phyloP scores from a whole-genome alignment of 257 asterid species.

The Echium plantagineum region DNA sequence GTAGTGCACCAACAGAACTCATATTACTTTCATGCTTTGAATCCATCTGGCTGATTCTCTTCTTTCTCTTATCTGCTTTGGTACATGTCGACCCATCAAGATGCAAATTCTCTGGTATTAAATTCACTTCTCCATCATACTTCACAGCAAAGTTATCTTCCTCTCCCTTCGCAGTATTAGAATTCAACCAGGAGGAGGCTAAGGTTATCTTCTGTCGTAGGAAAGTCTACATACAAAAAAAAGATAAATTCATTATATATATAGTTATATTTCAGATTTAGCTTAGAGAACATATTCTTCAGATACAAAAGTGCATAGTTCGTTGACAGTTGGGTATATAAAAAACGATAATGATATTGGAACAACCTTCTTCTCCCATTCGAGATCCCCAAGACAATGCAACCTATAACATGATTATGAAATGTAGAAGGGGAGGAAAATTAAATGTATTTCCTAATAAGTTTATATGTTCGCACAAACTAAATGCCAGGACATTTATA shows the following conservation, averaged over 20 bases:
- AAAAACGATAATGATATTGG: no score
- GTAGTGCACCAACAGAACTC: constrained; percentile 42
- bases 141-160: constrained; percentile 13
- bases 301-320: background rate
- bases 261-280: no score
- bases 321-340: background rate
- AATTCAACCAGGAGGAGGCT: constrained; percentile 34
- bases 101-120: constrained; percentile 5
- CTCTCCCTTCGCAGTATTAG: constrained; percentile 24
- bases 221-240: constrained; percentile 37
- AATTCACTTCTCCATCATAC: constrained; percentile 16
- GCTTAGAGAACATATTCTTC: background rate
- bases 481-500: no score
- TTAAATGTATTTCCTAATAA: no score
- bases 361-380: no score
- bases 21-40: constrained; percentile 18
- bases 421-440: no score
- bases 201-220: constrained; percentile 63
- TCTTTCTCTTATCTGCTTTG: constrained; percentile 19
- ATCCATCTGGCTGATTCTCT: constrained; percentile 11
- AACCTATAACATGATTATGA: no score
- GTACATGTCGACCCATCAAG: constrained; percentile 11
- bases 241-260: no score
- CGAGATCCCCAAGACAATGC: no score
- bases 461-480: no score